phyloP scores from a whole-genome alignment of 1,139 yeast species.

The Scheffersomyces parashehatae region DNA sequence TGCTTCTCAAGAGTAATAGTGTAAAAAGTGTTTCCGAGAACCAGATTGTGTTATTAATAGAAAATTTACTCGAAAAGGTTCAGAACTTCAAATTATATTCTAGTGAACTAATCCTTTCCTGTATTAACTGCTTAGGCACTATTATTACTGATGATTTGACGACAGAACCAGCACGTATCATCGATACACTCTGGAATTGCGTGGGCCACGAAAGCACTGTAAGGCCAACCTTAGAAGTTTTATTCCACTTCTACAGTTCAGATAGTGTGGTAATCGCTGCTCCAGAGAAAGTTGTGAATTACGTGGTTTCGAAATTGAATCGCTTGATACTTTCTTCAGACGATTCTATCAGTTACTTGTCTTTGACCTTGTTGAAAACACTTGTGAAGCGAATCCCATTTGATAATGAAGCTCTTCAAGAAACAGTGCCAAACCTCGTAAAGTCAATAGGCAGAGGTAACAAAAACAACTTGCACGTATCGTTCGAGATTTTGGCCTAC shows the following conservation, averaged over 20 bases:
- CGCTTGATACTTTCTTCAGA: constrained; percentile 26
- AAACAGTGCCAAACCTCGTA: not conserved
- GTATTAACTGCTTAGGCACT: constrained; percentile 29
- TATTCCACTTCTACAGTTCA: constrained; percentile 12
- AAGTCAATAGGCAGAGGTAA: not conserved
- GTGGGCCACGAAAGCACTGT: constrained; percentile 39
- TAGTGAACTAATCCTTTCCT: constrained; percentile 51
- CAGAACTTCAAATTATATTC: constrained; percentile 41
- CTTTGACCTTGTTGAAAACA: constrained; percentile 25
- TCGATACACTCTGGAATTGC: constrained; percentile 12
- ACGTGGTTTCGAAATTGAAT: constrained; percentile 14
- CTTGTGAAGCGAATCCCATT: constrained; percentile 6
- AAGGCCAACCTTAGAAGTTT: constrained; percentile 31
- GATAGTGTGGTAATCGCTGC: not conserved
- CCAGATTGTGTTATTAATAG: constrained; percentile 17
- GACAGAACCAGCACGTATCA: constrained; percentile 1
- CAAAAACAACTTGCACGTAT: not conserved
- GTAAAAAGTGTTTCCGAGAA: constrained; percentile 3
- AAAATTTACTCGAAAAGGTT: constrained; percentile 30
- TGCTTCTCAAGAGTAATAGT: constrained; percentile 28
- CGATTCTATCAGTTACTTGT: constrained; percentile 22
- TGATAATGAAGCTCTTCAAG: not conserved
- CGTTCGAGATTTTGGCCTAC: constrained; percentile 6
- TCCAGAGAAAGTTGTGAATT: not conserved
- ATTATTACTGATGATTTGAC: constrained; percentile 8